phyloP scores from a whole-genome alignment of 148 eudicot species.

The Rhododendron griersonianum region DNA sequence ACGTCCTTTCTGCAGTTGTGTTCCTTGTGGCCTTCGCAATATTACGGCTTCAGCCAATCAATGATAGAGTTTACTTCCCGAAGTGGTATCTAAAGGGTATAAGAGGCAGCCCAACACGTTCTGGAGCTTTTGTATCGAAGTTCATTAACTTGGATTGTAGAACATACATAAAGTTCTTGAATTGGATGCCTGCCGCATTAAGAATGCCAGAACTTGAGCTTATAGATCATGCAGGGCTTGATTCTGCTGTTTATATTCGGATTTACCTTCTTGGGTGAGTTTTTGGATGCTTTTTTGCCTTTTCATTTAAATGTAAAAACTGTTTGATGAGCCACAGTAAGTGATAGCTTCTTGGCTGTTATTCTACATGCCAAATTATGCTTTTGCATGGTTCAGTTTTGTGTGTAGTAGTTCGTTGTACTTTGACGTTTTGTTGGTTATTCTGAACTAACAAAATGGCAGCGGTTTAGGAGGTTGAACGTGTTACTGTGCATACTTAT shows the following conservation, averaged over 20 bases:
- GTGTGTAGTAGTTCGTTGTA: not conserved
- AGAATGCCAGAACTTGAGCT: slow-evolving; percentile 98
- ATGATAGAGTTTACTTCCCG: slow-evolving; percentile 96
- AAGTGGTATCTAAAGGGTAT: slow-evolving; percentile 97
- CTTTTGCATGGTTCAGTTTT: not conserved
- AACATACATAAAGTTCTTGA: slow-evolving; percentile 70
- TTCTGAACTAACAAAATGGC: not conserved
- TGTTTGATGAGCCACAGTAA: not conserved
- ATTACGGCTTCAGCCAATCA: slow-evolving; percentile 84
- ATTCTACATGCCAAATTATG: not conserved
- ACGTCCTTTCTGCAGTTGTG: slow-evolving; percentile 62
- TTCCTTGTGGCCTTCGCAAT: slow-evolving; percentile 85
- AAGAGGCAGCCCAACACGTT: slow-evolving; percentile 60
- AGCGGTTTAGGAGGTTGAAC: not conserved
- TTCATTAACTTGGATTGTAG: slow-evolving; percentile 72
- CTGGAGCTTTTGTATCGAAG: slow-evolving; percentile 48
- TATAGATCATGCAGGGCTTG: slow-evolving; percentile 95
- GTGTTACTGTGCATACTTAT: not conserved
- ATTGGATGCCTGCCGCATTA: slow-evolving; percentile 96
- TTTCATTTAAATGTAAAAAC: not conserved
- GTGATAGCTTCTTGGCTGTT: not conserved
- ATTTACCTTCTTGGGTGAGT: slow-evolving; percentile 94
- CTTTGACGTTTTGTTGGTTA: not conserved
- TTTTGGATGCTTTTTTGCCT: slow-evolving; percentile 3
- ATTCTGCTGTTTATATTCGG: slow-evolving; percentile 85